Percentiles rank a stretch among this genome's conserved stretches.
Conservation (phyloP, 805 yeast genomes). For the Debaryomyces hansenii region DNA sequence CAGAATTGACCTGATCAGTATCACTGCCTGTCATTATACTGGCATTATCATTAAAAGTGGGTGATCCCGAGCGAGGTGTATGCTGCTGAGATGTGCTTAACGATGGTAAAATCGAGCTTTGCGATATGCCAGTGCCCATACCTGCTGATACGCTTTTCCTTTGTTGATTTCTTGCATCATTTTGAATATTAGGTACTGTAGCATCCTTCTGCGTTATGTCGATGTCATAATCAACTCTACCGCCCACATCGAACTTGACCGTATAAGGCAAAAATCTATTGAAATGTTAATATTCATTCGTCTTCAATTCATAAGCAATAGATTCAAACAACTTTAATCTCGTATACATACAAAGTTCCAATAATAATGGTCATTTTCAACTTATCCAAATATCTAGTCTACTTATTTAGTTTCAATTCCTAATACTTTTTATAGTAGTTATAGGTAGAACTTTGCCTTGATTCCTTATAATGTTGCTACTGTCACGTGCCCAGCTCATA, state of each 20-base stretch:
- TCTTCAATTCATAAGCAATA: neutral
- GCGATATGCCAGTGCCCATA: conserved; percentile 9
- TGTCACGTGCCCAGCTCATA: neutral
- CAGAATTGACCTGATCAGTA: conserved; percentile 36
- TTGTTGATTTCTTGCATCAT: conserved; percentile 5
- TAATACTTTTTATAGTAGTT: too few relatives aligned
- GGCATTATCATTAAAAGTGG: conserved; percentile 4
- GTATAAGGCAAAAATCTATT: conserved; percentile 68
- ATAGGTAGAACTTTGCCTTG: neutral
- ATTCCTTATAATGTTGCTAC: conserved; percentile 1
- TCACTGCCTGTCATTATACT: neutral
- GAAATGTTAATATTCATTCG: conserved; percentile 14
- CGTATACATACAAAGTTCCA: conserved; percentile 60
- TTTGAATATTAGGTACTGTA: neutral
- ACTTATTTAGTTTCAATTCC: too few relatives aligned
- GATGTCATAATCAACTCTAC: conserved; percentile 9
- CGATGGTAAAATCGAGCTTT: conserved; percentile 33
- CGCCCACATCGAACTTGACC: conserved; percentile 61
- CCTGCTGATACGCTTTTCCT: conserved; percentile 1
- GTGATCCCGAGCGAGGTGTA: conserved; percentile 19
- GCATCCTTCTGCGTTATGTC: conserved; percentile 3
- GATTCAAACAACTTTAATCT: neutral
- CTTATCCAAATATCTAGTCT: too few relatives aligned
- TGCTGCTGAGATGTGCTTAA: conserved; percentile 29
- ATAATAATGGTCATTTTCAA: conserved; percentile 61